These are phyloP conservation scores for Monosporascus ibericus DNA, from an alignment of 2,329 filamentous ascomycete species.

Conservation along the genomic window DNA sequence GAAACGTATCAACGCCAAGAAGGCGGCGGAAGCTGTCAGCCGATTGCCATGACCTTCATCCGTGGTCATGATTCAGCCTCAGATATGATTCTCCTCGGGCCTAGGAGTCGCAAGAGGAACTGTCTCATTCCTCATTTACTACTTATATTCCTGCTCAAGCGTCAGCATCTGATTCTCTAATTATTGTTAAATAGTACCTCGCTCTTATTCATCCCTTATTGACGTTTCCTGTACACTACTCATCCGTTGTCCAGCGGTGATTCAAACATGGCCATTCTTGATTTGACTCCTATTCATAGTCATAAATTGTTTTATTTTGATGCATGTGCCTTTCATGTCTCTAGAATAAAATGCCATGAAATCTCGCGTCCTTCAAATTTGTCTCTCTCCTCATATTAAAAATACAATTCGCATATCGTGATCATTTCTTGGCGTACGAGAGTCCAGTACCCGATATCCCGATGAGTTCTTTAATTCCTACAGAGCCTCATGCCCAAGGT, in stretches of 20 bases:
- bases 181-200: too few species aligned
- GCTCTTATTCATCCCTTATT: too few species aligned
- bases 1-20: not conserved
- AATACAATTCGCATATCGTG: not conserved
- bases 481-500: not conserved
- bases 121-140: not conserved
- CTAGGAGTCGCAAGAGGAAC: not conserved
- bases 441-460: not conserved
- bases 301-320: not conserved
- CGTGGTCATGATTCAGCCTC: not conserved
- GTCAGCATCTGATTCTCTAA: not conserved
- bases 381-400: not conserved
- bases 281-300: not conserved
- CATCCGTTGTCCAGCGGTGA: not conserved
- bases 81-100: not conserved
- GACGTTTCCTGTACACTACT: not conserved
- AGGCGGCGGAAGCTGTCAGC: not conserved
- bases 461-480: not conserved
- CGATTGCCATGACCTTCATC: not conserved
- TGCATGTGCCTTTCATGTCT: not conserved
- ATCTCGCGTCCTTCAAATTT: not conserved
- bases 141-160: not conserved
- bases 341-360: not conserved
- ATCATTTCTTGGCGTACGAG: not conserved
- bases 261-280: not conserved